These are phyloP conservation scores for Apophysomyces variabilis DNA, from an alignment of 371 early-diverging fungal species.

Conservation along the genomic window DNA sequence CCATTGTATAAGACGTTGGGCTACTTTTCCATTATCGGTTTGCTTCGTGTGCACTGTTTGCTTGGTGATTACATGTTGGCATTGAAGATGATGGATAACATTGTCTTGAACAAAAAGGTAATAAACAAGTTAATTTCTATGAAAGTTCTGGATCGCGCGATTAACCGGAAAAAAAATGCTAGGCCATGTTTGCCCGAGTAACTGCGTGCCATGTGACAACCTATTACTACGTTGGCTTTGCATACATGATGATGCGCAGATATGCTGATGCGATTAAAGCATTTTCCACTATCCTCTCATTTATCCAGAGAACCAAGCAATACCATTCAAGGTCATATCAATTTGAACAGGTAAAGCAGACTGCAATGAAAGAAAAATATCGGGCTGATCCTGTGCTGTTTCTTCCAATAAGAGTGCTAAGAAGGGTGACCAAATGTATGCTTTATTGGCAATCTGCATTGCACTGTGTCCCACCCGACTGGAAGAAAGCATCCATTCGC, in stretches of 20 bases:
- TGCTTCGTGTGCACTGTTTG: slow-evolving; percentile 90
- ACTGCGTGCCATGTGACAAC: slow-evolving; percentile 94
- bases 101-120: slow-evolving; percentile 81
- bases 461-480: slow-evolving; percentile 86
- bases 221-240: slow-evolving; percentile 93
- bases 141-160: too few species aligned
- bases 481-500: slow-evolving; percentile 86
- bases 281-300: slow-evolving; percentile 86
- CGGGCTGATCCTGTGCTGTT: neutral
- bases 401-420: slow-evolving; percentile 44
- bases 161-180: too few species aligned
- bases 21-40: slow-evolving; percentile 89
- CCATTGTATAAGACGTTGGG: slow-evolving; percentile 92
- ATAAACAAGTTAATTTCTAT: too few species aligned
- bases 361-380: slow-evolving; percentile 5
- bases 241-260: slow-evolving; percentile 95
- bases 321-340: slow-evolving; percentile 90
- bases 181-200: slow-evolving; percentile 86
- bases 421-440: slow-evolving; percentile 92
- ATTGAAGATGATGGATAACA: slow-evolving; percentile 90
- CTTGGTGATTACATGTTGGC: slow-evolving; percentile 92
- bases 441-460: slow-evolving; percentile 85
- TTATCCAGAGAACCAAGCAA: slow-evolving; percentile 87
- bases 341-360: slow-evolving; percentile 70
- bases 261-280: slow-evolving; percentile 92